phyloP scores from a whole-genome alignment of 257 asterid genomes.

The Lantana camara region DNA sequence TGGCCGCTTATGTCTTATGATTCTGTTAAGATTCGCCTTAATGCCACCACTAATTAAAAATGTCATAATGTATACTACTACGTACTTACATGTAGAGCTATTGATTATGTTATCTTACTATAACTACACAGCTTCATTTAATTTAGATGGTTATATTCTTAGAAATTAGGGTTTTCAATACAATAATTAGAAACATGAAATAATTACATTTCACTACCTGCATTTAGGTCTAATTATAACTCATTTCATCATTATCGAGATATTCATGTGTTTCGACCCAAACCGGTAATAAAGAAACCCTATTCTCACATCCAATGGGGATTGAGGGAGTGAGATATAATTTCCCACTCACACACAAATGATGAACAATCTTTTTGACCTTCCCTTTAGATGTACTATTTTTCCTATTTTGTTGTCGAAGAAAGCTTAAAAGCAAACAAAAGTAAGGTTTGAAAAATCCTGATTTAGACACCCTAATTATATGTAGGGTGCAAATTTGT shows the following conservation, averaged over 20 bases:
- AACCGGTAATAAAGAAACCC: too few species aligned
- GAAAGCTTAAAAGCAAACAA: conserved; percentile 12
- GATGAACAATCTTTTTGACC: too few species aligned
- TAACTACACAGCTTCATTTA: background rate
- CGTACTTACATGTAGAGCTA: background rate
- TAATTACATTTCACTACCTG: too few species aligned
- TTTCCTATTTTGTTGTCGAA: conserved; percentile 7
- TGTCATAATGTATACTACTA: background rate
- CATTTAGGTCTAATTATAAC: too few species aligned
- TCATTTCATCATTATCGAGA: too few species aligned
- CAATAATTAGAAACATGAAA: too few species aligned
- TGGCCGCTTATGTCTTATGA: conserved; percentile 29
- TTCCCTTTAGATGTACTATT: background rate
- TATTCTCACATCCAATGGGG: too few species aligned
- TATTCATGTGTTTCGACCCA: too few species aligned
- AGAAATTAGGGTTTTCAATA: conserved; percentile 18
- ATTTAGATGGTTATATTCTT: background rate
- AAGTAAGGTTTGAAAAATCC: background rate
- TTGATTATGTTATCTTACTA: conserved; percentile 26
- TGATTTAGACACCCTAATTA: conserved; percentile 25
- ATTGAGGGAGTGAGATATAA: too few species aligned
- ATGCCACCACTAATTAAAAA: conserved; percentile 25
- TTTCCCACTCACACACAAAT: too few species aligned
- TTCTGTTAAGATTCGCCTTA: conserved; percentile 41
- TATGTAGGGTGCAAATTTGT: conserved; percentile 29